Evolutionary conservation across 2,329 filamentous ascomycete species (phyloP).

Genomic region (Calonectria pseudoturangicola): DNA sequence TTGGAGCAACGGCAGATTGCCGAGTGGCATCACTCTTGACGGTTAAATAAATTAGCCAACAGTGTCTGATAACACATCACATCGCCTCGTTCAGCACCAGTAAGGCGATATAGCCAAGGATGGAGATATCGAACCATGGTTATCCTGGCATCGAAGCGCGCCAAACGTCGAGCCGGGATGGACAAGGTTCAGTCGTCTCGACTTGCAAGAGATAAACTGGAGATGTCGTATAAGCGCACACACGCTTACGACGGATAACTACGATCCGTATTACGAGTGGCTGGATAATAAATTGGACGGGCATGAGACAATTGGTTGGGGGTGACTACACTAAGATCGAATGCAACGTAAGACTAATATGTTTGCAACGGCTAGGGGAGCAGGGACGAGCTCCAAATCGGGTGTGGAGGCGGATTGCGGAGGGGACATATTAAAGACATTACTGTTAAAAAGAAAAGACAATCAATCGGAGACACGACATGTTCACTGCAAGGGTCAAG

Average conservation of each 20-base stretch:
- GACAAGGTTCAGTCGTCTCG: background rate
- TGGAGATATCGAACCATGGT: background rate
- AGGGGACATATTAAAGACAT: constrained; percentile 17
- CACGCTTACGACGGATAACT: background rate
- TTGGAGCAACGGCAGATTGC: background rate
- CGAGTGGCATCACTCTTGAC: background rate
- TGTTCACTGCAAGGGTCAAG: constrained; percentile 27
- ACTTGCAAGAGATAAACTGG: constrained; percentile 12
- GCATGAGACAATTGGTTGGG: background rate
- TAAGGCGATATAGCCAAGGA: background rate
- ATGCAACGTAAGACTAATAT: constrained; percentile 20
- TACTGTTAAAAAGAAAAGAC: background rate
- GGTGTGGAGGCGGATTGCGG: constrained; percentile 9
- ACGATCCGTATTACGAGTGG: constrained; percentile 9
- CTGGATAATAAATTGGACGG: background rate
- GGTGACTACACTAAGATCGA: background rate
- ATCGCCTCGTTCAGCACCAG: background rate
- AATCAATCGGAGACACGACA: constrained; percentile 37
- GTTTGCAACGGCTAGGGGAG: constrained; percentile 15
- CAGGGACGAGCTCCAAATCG: constrained; percentile 4
- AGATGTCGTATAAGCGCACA: background rate
- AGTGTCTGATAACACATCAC: background rate
- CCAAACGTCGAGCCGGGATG: background rate
- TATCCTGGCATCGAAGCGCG: background rate
- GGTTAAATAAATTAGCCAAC: background rate